Conservation (phyloP, 2,329 filamentous ascomycete genomes). For the Aureobasidium uvarum region DNA sequence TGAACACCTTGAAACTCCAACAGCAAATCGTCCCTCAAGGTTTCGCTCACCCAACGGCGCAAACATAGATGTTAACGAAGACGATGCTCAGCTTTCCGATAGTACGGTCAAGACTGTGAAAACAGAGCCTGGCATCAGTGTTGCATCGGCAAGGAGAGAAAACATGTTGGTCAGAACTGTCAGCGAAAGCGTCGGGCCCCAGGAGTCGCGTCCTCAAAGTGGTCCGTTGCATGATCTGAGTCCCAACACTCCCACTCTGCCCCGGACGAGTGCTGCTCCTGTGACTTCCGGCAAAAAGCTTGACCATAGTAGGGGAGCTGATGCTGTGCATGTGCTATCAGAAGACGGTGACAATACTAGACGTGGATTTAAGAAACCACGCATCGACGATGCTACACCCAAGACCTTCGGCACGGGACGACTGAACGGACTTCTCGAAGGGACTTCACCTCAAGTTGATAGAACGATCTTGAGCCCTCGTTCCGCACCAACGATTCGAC, state of each 20-base stretch:
- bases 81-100: slow-evolving; percentile 1
- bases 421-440: slow-evolving; percentile 8
- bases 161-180: slow-evolving; percentile 1
- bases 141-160: neutral
- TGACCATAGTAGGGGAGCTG: slow-evolving; percentile 20
- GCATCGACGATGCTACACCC: slow-evolving; percentile 8
- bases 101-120: slow-evolving; percentile 12
- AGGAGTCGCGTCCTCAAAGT: neutral
- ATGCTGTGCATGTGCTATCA: slow-evolving; percentile 24
- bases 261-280: slow-evolving; percentile 24
- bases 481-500: neutral
- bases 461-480: slow-evolving; percentile 24
- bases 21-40: neutral
- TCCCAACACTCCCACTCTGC: slow-evolving; percentile 30
- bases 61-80: neutral
- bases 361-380: slow-evolving; percentile 12
- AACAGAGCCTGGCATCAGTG: slow-evolving; percentile 3
- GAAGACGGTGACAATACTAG: slow-evolving; percentile 24
- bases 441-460: slow-evolving; percentile 5
- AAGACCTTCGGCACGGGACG: slow-evolving; percentile 13
- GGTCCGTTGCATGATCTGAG: slow-evolving; percentile 31
- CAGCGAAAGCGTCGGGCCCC: slow-evolving; percentile 6
- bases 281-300: slow-evolving; percentile 9
- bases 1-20: neutral
- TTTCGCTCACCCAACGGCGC: neutral